phyloP scores from a whole-genome alignment of 2,329 filamentous ascomycete species.

The Harringtonia aguacate region DNA sequence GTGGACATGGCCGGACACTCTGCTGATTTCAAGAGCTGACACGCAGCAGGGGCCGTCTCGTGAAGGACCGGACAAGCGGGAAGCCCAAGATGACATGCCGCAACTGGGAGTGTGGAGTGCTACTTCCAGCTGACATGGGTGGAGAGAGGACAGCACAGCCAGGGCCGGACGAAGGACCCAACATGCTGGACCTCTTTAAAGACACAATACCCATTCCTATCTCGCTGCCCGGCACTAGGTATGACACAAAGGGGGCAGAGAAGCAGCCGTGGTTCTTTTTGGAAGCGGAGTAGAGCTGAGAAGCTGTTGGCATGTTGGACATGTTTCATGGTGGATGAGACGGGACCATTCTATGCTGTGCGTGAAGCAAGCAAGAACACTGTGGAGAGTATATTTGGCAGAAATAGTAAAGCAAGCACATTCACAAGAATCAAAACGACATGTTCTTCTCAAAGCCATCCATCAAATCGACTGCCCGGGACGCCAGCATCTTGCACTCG shows the following conservation, averaged over 20 bases:
- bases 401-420: neutral
- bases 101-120: slow-evolving; percentile 93
- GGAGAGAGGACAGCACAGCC: neutral
- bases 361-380: too few relatives aligned
- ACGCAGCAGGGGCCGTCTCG: slow-evolving; percentile 58
- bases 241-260: slow-evolving; percentile 22
- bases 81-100: slow-evolving; percentile 68
- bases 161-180: neutral
- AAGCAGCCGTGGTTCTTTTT: slow-evolving; percentile 31
- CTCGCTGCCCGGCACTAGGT: slow-evolving; percentile 42
- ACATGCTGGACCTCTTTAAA: slow-evolving; percentile 36
- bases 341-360: too few relatives aligned
- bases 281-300: too few relatives aligned
- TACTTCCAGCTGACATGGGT: slow-evolving; percentile 40
- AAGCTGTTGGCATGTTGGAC: too few relatives aligned
- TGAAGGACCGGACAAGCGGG: slow-evolving; percentile 56
- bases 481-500: neutral
- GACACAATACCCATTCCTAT: slow-evolving; percentile 53
- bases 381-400: too few relatives aligned
- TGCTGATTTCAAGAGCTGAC: neutral
- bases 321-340: neutral
- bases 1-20: slow-evolving; percentile 16
- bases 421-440: neutral
- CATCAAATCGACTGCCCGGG: neutral
- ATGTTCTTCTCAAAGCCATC: neutral